phyloP scores from a whole-genome alignment of 225 moss, liverwort and hornwort species.

The Marchantia paleacea region DNA sequence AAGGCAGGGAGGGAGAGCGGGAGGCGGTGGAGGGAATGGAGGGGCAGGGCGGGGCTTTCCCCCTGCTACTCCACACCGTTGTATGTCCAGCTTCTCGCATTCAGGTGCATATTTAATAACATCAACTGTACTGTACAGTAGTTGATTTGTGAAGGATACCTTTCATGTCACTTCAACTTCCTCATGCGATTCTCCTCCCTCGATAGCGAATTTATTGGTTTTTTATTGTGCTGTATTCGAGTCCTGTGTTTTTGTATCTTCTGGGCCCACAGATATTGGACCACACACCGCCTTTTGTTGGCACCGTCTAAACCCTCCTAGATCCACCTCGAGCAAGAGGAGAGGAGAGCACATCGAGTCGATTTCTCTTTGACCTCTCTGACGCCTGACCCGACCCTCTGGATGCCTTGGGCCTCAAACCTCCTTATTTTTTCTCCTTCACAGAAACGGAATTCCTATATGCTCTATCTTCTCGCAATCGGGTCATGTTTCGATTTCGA shows the following conservation, averaged over 20 bases:
- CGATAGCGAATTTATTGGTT: not conserved
- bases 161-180: not conserved
- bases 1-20: no score
- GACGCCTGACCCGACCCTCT: not conserved
- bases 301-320: not conserved
- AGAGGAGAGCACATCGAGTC: not conserved
- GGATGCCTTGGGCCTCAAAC: constrained; percentile 1
- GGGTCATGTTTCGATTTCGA: not conserved
- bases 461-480: no score
- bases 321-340: not conserved
- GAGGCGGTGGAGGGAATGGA: no score
- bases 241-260: not conserved
- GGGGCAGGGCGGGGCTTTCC: not conserved
- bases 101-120: not conserved
- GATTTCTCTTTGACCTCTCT: constrained; percentile 1
- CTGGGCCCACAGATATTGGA: not conserved
- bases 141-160: not conserved
- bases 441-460: not conserved
- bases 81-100: not conserved
- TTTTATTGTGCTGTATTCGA: not conserved
- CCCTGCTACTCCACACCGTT: not conserved
- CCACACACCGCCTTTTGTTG: constrained; percentile 8
- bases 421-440: not conserved
- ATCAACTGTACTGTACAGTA: not conserved
- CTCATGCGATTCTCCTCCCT: not conserved